These are phyloP conservation scores for Trichomonascaceae sp. DNA, from an alignment of 1,139 yeast genomes.

Conservation along the genomic window DNA sequence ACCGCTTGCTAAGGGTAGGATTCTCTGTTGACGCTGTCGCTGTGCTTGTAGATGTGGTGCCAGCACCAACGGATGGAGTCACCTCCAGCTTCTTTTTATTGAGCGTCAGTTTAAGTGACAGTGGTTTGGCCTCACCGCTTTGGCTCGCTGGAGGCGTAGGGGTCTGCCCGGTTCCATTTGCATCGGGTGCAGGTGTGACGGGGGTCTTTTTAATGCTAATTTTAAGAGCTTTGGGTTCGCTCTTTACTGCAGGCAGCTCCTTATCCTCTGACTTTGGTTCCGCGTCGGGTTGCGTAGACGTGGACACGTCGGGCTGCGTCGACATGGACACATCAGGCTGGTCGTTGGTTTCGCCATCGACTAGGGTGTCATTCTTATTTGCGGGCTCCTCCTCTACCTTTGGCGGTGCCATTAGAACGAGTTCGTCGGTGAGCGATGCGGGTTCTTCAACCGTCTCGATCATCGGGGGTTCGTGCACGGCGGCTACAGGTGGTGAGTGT, in stretches of 20 bases:
- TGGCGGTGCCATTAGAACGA: background rate
- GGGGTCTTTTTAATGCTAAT: background rate
- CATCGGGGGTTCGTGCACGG: constrained; percentile 4
- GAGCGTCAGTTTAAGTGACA: constrained; percentile 12
- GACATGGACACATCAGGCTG: too few species aligned
- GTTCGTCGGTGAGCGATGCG: background rate
- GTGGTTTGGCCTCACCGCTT: constrained; percentile 2
- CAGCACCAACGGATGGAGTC: too few species aligned
- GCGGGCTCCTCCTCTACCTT: too few species aligned
- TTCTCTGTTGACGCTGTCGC: background rate
- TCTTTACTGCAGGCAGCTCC: background rate
- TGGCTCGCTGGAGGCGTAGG: background rate
- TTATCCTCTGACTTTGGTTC: background rate
- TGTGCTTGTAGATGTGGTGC: too few species aligned
- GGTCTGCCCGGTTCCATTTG: background rate
- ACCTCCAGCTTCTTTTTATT: constrained; percentile 8
- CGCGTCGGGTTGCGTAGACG: background rate
- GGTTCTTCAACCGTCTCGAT: background rate
- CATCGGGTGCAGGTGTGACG: background rate
- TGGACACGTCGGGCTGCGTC: background rate
- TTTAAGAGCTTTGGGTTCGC: background rate
- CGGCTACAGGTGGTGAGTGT: too few species aligned
- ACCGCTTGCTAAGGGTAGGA: background rate
- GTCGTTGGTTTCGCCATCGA: too few species aligned
- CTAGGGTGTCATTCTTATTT: background rate